Evolutionary conservation across 495 filamentous ascomycete genomes (phyloP).

Genomic region (Penicillium malachiteum): DNA sequence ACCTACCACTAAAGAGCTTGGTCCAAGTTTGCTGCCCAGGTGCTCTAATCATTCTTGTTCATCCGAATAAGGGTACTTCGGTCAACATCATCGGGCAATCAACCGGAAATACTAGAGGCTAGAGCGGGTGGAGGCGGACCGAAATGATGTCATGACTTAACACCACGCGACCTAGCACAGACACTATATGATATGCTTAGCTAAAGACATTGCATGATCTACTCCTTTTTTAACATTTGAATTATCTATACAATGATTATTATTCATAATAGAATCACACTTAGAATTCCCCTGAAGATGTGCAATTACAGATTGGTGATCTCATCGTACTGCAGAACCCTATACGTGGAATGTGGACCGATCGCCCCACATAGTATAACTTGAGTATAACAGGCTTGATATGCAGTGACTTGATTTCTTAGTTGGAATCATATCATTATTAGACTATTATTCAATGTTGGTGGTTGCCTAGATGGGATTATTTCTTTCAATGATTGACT

Average conservation of each 20-base stretch:
- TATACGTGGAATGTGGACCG: not conserved
- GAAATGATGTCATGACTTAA: conserved; percentile 8
- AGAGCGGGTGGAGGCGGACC: not conserved
- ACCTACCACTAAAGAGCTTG: not conserved
- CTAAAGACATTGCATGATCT: not conserved
- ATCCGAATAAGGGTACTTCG: not conserved
- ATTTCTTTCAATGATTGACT: too few species aligned
- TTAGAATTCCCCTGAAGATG: too few species aligned
- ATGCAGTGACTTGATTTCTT: too few species aligned
- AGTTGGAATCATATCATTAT: too few species aligned
- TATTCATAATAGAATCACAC: too few species aligned
- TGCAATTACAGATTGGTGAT: not conserved
- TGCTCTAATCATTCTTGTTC: too few species aligned
- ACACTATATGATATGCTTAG: not conserved
- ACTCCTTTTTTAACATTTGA: not conserved
- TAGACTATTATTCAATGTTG: too few species aligned
- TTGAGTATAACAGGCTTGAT: not conserved
- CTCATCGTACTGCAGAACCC: not conserved
- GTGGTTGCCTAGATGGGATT: too few species aligned
- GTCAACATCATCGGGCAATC: not conserved
- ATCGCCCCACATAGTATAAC: not conserved
- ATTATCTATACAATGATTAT: too few species aligned
- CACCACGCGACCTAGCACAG: not conserved
- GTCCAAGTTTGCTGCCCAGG: not conserved
- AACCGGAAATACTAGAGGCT: not conserved